A percentile compares a stretch with the other conserved stretches of the same genome.
Conservation (phyloP, 148 eudicot species). For the Amaranthus cruentus region DNA sequence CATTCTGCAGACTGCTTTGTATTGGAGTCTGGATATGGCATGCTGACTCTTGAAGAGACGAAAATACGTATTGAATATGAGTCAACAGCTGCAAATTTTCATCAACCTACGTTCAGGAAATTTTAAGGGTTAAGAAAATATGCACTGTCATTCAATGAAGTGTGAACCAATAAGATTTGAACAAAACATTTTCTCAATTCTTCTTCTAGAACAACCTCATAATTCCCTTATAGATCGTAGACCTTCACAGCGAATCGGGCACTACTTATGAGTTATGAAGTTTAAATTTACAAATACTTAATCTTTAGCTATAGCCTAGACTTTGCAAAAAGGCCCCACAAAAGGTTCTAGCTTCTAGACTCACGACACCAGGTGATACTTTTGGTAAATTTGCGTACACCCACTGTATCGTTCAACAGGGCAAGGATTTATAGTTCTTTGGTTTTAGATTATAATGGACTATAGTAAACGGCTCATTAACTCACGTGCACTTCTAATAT, state of each 20-base stretch:
- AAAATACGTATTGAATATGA: conserved; percentile 51
- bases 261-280: neutral
- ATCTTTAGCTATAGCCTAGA: neutral
- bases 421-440: no score
- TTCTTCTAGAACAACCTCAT: neutral
- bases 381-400: no score
- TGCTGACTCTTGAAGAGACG: conserved; percentile 40
- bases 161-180: neutral
- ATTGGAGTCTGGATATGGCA: conserved; percentile 22
- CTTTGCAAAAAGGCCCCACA: no score
- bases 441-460: no score
- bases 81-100: conserved; percentile 62
- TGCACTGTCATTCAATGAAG: neutral
- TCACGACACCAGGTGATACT: no score
- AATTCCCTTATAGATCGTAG: neutral
- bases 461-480: no score
- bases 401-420: no score
- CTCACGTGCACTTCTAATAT: neutral
- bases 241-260: no score
- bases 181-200: neutral
- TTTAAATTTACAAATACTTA: neutral
- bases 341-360: no score
- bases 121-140: neutral
- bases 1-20: conserved; percentile 28
- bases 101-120: conserved; percentile 31